Base-by-base conservation (phyloP, 1,284 basidiomycete genomes). In the Coniferiporia sulphurascens region DNA sequence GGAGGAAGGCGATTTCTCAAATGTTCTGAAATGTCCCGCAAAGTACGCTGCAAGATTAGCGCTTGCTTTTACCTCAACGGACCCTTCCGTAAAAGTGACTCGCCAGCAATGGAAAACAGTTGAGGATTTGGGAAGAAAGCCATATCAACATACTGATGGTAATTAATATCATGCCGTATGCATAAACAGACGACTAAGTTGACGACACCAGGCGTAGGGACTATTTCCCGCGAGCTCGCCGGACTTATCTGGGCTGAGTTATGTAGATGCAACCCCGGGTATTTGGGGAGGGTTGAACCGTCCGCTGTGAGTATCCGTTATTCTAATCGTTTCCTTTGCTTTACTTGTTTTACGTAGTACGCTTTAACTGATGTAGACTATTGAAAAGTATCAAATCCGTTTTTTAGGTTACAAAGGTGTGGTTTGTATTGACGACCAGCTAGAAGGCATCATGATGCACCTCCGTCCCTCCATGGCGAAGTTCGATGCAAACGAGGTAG, bases 61-160 rank as follows among this genome's bases (percentile, higher is more conserved):
- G 6, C 91, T 92, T 71, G 89, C 89, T 0, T 93, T 93, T 67
- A 89, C 88, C 0, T 85, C 86, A 0, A 93, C 91, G 1, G 84
- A 89, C 66, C 83, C 84, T 0, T 87, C 87, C 0, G 79, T 91
- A 27, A 70, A 70, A 15, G 82, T 92, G 48, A 62, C 61, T 2
- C 70, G 70, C n/a, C 65, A 76, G 48, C 76, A 89, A 65, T 88
- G 87, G 85, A 77, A 81, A 58, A 74, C 78, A 62, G 76, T 87
- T 45, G 68, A 70, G 0, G 87, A 89, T 66, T 70, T 89, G 5
- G 73, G 72, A 27, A 66, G 65, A 22, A 66, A 77, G 17, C 70
- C 68, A 0, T 76, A 83, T 53, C 68, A 78, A 27, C 86, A 86
- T 67, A 91, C 89, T 0, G 89, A 92, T 64, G 90, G 91, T 41